Conservation (phyloP, 495 filamentous ascomycete species). For the Hypomontagnella submonticulosa region DNA sequence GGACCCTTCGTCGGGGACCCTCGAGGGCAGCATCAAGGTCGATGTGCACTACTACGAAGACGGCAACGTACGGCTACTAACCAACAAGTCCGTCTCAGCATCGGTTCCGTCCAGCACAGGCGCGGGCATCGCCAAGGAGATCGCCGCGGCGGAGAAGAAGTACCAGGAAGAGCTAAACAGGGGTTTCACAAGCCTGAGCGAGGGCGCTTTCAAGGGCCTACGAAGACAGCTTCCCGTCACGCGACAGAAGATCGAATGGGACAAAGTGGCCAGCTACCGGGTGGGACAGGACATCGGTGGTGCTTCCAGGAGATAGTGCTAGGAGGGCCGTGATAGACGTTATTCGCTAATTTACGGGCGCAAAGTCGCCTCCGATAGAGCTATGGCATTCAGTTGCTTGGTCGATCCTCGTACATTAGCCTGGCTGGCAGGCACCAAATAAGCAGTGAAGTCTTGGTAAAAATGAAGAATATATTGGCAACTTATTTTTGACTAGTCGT, state of each 20-base stretch:
- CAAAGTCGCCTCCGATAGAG: constrained; percentile 7
- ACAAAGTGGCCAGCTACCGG: constrained; percentile 96
- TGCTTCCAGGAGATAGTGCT: constrained; percentile 56
- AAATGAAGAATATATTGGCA: constrained; percentile 13
- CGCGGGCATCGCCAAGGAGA: constrained; percentile 74
- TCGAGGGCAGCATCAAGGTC: constrained; percentile 77
- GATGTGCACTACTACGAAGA: constrained; percentile 99
- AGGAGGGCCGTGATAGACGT: constrained; percentile 6
- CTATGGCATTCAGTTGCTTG: constrained; percentile 8
- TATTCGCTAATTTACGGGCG: not conserved
- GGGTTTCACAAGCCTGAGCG: constrained; percentile 86
- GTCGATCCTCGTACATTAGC: constrained; percentile 9
- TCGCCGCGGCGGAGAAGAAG: constrained; percentile 82
- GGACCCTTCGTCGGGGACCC: constrained; percentile 67
- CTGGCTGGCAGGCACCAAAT: not conserved
- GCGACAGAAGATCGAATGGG: constrained; percentile 99
- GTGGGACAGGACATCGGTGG: constrained; percentile 79
- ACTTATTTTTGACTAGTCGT: not conserved
- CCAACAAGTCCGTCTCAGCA: constrained; percentile 75
- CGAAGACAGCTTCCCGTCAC: constrained; percentile 94
- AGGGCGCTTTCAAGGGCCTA: constrained; percentile 93
- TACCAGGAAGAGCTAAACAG: constrained; percentile 97
- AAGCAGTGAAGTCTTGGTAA: not conserved
- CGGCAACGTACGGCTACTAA: constrained; percentile 93
- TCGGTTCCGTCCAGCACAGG: constrained; percentile 71